Evolutionary conservation across 2,329 filamentous ascomycete genomes (phyloP), one percentile per base, ranked within the genome.

Genomic region (Sporothrix globosa): DNA sequence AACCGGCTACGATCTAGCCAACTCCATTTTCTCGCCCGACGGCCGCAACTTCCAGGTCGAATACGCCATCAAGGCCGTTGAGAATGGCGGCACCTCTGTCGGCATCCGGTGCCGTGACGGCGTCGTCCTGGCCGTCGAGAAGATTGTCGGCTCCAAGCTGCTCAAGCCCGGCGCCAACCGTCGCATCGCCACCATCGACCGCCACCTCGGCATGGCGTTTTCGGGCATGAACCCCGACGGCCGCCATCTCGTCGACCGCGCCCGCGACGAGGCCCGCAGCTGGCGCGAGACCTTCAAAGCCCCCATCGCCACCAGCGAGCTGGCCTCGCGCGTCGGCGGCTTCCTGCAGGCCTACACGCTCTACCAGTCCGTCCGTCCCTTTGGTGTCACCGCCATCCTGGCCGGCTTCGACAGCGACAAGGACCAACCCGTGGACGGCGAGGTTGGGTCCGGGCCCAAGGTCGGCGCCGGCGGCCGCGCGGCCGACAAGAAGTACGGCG

Each of bases 21-120:
- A 99, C 88, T 98, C 96, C 79, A 96, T 98, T 85, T 99, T 98
- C 87, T 98, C 96, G 65, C 96, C 96, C 75, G 96, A 99, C 84
- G 96, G 96, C 80, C 92, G 96, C 77, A 99, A 99, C 83, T 99
- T 99, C 83, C 96, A 99, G 83, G 93, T 96, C 82, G 96, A 99
- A 87, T 99, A 99, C 82, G 96, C 96, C 76, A 91, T 96, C 77
- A 99, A 99, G 86, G 96, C 96, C 70, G 96, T 99, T 74, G 96
- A 99, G 85, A 98, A 96, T 78, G 96, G 95, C 75, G 95, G 96
- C 78, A 99, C 96, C 69, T 93, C 94, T 69, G 89, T 99, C 81
- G 96, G 96, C 76, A 97, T 99, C 82, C 88, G 93, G 80, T 97
- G 93, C 87, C 97, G 97, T 84, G 93, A 98, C 81, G 96, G 96